Conservation (phyloP, 257 asterid genomes). For the Penstemon barbatus region DNA sequence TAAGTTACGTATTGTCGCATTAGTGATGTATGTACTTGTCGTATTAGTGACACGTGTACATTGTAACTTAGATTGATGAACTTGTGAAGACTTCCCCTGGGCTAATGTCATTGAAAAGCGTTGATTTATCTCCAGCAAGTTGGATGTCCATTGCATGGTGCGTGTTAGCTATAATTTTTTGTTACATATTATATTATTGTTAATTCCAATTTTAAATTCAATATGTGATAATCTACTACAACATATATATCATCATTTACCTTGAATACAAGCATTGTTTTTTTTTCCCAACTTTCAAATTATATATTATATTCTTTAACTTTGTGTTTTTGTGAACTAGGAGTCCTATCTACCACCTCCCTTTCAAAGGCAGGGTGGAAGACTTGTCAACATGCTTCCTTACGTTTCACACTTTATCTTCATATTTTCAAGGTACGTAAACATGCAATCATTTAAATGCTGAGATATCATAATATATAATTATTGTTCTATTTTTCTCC, state of each 20-base stretch:
- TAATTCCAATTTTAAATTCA: neutral
- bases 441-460: neutral
- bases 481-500: neutral
- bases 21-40: neutral
- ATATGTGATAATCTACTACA: no score
- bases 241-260: no score
- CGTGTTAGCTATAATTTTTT: neutral
- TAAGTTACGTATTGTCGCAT: no score
- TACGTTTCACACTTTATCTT: conserved; percentile 23
- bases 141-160: conserved; percentile 33
- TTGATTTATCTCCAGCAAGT: conserved; percentile 34
- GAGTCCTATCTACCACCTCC: conserved; percentile 25
- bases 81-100: conserved; percentile 10
- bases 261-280: no score
- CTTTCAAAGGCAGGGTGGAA: conserved; percentile 1
- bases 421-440: conserved; percentile 17
- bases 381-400: conserved; percentile 22
- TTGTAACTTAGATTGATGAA: conserved; percentile 19
- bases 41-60: neutral
- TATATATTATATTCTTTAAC: no score
- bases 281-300: no score
- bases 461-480: neutral
- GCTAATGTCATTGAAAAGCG: conserved; percentile 20
- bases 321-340: neutral
- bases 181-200: neutral